Conservation (phyloP, 305 asterid species). For the Rubia tinctorum region DNA sequence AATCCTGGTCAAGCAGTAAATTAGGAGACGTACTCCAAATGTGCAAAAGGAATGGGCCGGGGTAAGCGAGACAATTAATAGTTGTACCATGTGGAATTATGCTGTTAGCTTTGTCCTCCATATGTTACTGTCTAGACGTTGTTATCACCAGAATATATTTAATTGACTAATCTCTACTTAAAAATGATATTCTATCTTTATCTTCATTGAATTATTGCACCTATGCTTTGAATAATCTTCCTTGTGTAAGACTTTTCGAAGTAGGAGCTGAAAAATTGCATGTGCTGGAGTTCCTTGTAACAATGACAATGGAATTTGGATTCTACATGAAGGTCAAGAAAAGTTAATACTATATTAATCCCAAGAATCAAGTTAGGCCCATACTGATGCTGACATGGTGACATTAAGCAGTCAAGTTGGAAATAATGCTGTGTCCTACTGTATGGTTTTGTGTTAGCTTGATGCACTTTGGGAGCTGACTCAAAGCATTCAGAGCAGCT, state of each 20-base stretch:
- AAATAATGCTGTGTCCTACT: not conserved
- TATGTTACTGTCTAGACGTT: not conserved
- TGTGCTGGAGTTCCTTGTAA: not conserved
- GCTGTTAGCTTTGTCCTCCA: not conserved
- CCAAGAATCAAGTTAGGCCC: not conserved
- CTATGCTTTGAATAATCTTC: not conserved
- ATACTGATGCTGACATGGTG: constrained; percentile 6
- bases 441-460: not conserved
- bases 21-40: not conserved
- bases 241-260: not conserved
- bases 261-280: not conserved
- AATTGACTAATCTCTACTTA: not conserved
- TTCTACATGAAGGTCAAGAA: constrained; percentile 15
- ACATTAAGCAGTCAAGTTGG: constrained; percentile 18
- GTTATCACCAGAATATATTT: not conserved
- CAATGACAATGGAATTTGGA: not conserved
- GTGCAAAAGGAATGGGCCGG: not conserved
- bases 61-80: not conserved
- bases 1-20: not conserved
- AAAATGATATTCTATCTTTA: not conserved
- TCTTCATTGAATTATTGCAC: not conserved
- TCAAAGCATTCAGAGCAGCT: not conserved
- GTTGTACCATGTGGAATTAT: not conserved
- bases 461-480: not conserved
- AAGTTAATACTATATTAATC: not conserved